These are phyloP conservation scores for Diaporthe helianthi DNA, from an alignment of 2,329 filamentous ascomycete species.

Conservation along the genomic window DNA sequence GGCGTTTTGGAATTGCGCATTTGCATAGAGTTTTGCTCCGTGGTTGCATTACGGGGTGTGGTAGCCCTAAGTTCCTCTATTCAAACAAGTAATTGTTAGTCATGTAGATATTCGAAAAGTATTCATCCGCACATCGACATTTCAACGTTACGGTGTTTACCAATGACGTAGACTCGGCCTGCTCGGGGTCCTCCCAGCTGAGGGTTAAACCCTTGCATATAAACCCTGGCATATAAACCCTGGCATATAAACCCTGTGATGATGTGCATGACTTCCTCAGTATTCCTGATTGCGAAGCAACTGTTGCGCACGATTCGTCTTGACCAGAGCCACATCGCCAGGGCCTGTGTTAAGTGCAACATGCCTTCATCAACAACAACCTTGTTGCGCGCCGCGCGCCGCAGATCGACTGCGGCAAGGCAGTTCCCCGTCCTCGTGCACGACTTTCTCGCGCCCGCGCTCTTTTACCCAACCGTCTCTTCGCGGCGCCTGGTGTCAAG, in stretches of 20 bases:
- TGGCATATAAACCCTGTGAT: no score
- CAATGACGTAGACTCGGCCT: background rate
- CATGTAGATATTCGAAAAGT: constrained; percentile 18
- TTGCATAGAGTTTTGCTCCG: constrained; percentile 6
- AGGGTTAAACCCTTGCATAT: constrained; percentile 23
- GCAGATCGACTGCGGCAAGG: constrained; percentile 32
- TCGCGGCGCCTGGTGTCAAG: constrained; percentile 35
- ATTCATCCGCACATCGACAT: background rate
- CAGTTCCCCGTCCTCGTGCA: constrained; percentile 42
- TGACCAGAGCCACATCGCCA: background rate
- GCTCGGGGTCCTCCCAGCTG: no score
- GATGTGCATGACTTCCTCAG: constrained; percentile 18
- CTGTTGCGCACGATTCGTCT: background rate
- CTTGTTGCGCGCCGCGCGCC: constrained; percentile 37
- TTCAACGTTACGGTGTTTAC: background rate
- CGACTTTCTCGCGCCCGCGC: constrained; percentile 49
- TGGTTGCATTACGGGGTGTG: background rate
- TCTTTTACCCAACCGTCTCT: constrained; percentile 38
- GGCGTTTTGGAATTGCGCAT: constrained; percentile 25
- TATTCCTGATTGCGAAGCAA: background rate
- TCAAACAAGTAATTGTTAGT: constrained; percentile 1
- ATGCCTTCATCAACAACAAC: constrained; percentile 39
- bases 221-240: no score
- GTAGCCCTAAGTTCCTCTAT: background rate
- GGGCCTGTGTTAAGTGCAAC: background rate